Evolutionary conservation across 768 basidiomycete genomes (phyloP), one percentile per base, ranked within the genome.

Genomic region (Trametes cubensis): DNA sequence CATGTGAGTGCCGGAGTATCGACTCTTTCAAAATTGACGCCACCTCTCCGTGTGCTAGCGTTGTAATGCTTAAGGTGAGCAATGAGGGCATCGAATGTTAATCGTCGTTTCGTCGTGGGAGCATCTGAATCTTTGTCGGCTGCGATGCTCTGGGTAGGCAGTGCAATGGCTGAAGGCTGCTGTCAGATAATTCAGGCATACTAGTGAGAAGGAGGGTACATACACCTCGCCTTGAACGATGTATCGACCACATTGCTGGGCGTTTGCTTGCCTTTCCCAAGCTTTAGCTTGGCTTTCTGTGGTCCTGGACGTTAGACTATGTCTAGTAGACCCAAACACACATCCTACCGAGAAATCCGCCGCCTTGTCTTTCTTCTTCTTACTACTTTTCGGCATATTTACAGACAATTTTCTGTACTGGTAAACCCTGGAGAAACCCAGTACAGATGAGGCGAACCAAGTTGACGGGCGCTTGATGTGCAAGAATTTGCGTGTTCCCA

Each of bases 271-370:
- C 92, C 94, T 73, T 96, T 99, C 39, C 96, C 96, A 52, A 99
- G 90, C 75, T 97, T 99, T 40, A 97, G 81, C 74, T 92, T 98
- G 25, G 93, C 87, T 93, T 95, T 98, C 94, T 98, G 74, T 8
- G 40, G 61, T 26, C 21, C 30, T 10, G 25, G 8, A 34, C 20
- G 51, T 60, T n/a, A 58, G 15, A 5, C 4, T 44, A 17, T 25
- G 26, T 20, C 52, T 17, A 15, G 34, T 26, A 60, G 14, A 41
- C 54, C 46, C 10, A 45, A 52, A 38, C 21, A 6, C n/a, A 38
- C 17, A 48, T 71, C 78, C 60, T 72, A 92, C 94, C 26, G 86
- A 82, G 67, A 98, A 97, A 73, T 98, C 95, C 48, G 89, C 89
- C 2, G 83, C 86, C 72, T 92, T 94, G 65, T 90, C 92, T 70